Percentiles rank a stretch among this genome's conserved stretches.
Evolutionary conservation across 495 filamentous ascomycete genomes (phyloP).

Genomic region (Hypoxylon lienhwacheense): DNA sequence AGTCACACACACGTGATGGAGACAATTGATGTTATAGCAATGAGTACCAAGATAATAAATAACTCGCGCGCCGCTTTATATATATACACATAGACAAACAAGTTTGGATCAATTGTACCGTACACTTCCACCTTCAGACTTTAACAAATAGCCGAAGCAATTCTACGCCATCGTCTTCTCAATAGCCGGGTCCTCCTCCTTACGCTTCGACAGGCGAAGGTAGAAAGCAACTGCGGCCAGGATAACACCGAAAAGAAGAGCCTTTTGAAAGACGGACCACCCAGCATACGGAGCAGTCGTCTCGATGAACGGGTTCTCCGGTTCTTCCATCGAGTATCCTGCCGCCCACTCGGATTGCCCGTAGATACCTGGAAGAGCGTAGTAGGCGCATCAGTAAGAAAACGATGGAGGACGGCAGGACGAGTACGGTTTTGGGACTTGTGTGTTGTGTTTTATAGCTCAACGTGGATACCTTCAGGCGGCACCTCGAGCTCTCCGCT

Average conservation of each 20-base stretch:
- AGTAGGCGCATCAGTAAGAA: conserved; percentile 40
- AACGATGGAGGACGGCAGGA: conserved; percentile 28
- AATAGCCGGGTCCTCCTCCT: conserved; percentile 20
- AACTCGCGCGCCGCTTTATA: no score
- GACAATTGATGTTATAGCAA: conserved; percentile 4
- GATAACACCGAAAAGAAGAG: conserved; percentile 45
- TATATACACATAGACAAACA: background rate
- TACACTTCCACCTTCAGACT: conserved; percentile 10
- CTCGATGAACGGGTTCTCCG: conserved; percentile 18
- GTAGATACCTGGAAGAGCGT: conserved; percentile 29
- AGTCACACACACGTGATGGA: conserved; percentile 33
- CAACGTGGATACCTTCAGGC: conserved; percentile 96
- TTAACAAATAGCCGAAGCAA: conserved; percentile 4
- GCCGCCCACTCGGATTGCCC: conserved; percentile 38
- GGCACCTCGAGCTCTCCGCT: conserved; percentile 88
- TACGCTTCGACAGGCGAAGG: conserved; percentile 36
- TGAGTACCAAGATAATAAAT: conserved; percentile 1
- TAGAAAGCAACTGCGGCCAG: conserved; percentile 40
- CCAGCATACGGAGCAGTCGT: conserved; percentile 28
- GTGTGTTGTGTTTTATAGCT: conserved; percentile 67
- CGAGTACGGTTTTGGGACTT: conserved; percentile 16
- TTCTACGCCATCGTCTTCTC: conserved; percentile 37
- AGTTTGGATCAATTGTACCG: conserved; percentile 5
- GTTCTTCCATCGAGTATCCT: conserved; percentile 31
- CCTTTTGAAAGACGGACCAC: conserved; percentile 43